Evolutionary conservation across 768 basidiomycete genomes (phyloP), one percentile per base, ranked within the genome.

Genomic region (Boletus tomentosulus): DNA sequence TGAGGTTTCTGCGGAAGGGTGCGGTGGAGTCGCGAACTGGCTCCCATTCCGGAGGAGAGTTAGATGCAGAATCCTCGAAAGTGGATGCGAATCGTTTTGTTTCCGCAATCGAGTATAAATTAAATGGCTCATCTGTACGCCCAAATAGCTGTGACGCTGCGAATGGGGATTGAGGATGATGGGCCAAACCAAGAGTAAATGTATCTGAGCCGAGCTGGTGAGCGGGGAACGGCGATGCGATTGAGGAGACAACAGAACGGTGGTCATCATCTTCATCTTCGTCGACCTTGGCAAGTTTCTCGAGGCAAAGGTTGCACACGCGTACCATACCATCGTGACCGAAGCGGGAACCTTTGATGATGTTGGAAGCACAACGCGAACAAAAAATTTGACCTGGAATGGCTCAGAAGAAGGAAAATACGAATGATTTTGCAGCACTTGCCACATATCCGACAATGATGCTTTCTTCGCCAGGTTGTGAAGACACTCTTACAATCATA

Each of bases 361-460:
- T 89, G 63, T 97, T 96, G 30, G 93, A 95, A 3, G 97, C 94
- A 69, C 97, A 99, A 9, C 93, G 84, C 31, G 92, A 92, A 70
- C 97, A 99, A 67, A 98, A 99, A 67, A 99, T 95, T 70, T 97
- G 95, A 31, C 95, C 95, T 89, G 56, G 39, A 45, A 55, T 30
- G n/a, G 42, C 3, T 59, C 11, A 51, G 49, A 45, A 48, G 33
- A 41, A 35, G 22, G 9, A 6, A 3, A 33, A 39, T 10, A 31
- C 24, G 28, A 19, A 4, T 6, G 28, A 54, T 35, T 15, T 42
- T 35, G 44, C 19, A 11, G 16, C 49, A 71, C 80, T 52, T 65
- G 88, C 93, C 93, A 66, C 97, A 98, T 69, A 98, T 93, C 12
- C 97, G 84, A 72, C 97, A 99, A 67, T 99, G 97, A 63, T 99